Base-by-base conservation (phyloP, 2,329 filamentous ascomycete species). In the Arthrinium phaeospermum region DNA sequence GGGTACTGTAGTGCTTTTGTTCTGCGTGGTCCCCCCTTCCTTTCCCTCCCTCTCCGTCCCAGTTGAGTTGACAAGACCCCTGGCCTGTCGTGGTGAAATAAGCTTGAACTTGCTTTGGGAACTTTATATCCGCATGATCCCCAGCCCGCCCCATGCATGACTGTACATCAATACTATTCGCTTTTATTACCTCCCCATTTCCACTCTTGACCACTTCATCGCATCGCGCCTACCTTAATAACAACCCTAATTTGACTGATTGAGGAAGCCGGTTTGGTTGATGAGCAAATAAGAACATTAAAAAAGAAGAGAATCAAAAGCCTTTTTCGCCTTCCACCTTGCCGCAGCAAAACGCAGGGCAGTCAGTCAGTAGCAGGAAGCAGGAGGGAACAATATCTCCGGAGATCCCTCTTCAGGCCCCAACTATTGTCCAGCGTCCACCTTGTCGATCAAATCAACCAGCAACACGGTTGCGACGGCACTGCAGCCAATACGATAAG, bases 41-140 rank as follows among this genome's bases (percentile, higher is more conserved):
- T 30, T 64, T 13, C 30, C 34, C 16, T 12, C 30, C 16, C 51
- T 41, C 30, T 34, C 30, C 30, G 27, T 34, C 27, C 53, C 24
- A 14, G 67, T 37, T 27, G 19, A 7, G n/a, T 16, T 53, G 46
- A 37, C 68, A 49, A 57, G 37, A 70, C 68, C 68, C 68, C 68
- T 70, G 68, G 37, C 34, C 68, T 70, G 68, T 70, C 47, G 68
- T 22, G 37, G 68, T 51, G 68, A 70, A 70, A 41, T 70, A 70
- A 70, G 68, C 68, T 70, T 70, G 68, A 70, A 70, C 57, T 24
- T 70, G 68, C 49, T 70, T 70, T 70, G 47, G 47, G 68, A 70
- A 70, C 46, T 57, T 57, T 70, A 70, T 57, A 70, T 70, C 68
- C 68, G 68, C 68, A 70, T 51, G 68, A 57, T 70, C 47, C 67